Evolutionary conservation across 768 basidiomycete species (phyloP).

Genomic region (Tephrocybe sp.): DNA sequence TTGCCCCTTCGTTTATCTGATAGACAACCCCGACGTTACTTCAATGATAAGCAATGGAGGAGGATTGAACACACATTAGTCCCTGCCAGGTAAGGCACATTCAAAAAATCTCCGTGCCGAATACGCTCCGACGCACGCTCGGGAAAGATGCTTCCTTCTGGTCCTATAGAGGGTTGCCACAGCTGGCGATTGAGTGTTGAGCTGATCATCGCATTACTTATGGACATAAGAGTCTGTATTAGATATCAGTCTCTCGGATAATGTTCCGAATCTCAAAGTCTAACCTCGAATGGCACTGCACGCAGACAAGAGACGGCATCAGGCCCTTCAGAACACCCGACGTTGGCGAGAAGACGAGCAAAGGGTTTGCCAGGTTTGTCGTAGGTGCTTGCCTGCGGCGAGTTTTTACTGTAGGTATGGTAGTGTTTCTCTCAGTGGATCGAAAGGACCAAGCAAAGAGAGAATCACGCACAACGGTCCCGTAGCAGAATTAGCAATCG

Average conservation of each 20-base stretch:
- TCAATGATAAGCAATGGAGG: not conserved
- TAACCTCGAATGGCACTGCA: slow-evolving; percentile 41
- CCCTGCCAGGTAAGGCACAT: slow-evolving; percentile 53
- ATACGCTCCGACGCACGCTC: slow-evolving; percentile 45
- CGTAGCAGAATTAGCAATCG: slow-evolving; percentile 49
- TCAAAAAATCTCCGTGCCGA: slow-evolving; percentile 45
- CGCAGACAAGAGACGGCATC: slow-evolving; percentile 43
- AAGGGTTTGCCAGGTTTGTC: slow-evolving; percentile 54
- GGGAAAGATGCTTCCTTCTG: slow-evolving; percentile 45
- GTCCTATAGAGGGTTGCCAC: slow-evolving; percentile 57
- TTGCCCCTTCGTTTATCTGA: slow-evolving; percentile 54
- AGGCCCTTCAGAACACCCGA: slow-evolving; percentile 41
- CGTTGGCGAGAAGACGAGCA: slow-evolving; percentile 39
- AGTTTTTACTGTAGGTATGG: slow-evolving; percentile 44
- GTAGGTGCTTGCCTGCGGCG: slow-evolving; percentile 41
- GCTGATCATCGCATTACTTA: slow-evolving; percentile 44
- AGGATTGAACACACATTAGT: slow-evolving; percentile 41
- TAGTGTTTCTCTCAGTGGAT: not conserved
- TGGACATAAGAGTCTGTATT: slow-evolving; percentile 46
- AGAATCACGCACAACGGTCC: slow-evolving; percentile 47
- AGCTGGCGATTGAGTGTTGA: slow-evolving; percentile 48
- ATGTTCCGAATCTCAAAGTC: not conserved
- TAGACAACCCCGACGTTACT: not conserved
- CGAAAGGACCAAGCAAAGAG: not conserved
- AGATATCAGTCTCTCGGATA: not conserved